A percentile compares a stretch with the other conserved stretches of the same genome.
Conservation (phyloP, 352 stramenopile genomes). For the Globisporangium canariense region DNA sequence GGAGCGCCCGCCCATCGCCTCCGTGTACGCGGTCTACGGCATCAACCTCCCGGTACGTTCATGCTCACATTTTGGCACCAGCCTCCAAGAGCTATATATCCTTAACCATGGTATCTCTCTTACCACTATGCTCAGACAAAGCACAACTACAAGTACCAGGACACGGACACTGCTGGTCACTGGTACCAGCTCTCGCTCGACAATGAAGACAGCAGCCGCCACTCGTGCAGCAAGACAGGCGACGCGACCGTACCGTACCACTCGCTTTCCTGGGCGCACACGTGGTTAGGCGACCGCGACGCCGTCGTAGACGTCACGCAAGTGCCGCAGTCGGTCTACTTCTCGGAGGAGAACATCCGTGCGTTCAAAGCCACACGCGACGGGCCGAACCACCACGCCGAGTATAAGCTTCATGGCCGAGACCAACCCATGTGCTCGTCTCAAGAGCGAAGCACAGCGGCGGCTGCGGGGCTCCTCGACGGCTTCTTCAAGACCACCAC, state of each 20-base stretch:
- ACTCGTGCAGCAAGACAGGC: conserved; percentile 67
- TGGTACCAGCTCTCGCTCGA: conserved; percentile 63
- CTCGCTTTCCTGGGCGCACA: conserved; percentile 76
- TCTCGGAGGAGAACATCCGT: conserved; percentile 51
- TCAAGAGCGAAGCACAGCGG: conserved; percentile 3
- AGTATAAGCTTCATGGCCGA: conserved; percentile 47
- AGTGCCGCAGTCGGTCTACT: conserved; percentile 70
- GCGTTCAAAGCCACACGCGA: conserved; percentile 44
- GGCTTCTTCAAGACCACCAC: conserved; percentile 54
- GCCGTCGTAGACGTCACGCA: conserved; percentile 64
- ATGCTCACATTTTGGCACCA: neutral
- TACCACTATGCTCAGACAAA: conserved; percentile 36
- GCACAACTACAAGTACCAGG: conserved; percentile 69
- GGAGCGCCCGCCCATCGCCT: conserved; percentile 65
- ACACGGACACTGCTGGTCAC: conserved; percentile 39
- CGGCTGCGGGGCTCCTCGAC: conserved; percentile 37
- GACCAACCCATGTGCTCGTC: conserved; percentile 41
- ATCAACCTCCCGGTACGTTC: conserved; percentile 62
- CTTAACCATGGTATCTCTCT: neutral
- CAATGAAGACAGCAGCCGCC: conserved; percentile 41
- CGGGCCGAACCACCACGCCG: conserved; percentile 45
- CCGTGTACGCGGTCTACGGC: conserved; percentile 76
- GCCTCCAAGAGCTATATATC: neutral
- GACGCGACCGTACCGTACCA: conserved; percentile 78
- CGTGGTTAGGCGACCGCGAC: conserved; percentile 52